These are phyloP conservation scores for Prinsepia uniflora DNA, from an alignment of 306 rosid genomes.

Conservation along the genomic window DNA sequence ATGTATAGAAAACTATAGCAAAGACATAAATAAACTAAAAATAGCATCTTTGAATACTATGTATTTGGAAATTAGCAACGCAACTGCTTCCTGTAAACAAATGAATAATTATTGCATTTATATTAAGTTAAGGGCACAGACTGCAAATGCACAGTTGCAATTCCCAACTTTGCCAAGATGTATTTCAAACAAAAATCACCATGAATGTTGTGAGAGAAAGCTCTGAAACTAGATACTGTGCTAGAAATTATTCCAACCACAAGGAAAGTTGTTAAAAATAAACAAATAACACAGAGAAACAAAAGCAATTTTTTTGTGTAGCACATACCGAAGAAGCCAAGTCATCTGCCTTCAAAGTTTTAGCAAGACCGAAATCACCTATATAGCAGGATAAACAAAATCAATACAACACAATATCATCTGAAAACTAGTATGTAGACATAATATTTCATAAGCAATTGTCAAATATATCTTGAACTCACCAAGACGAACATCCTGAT, in stretches of 20 bases:
- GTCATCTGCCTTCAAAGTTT: conserved; percentile 93
- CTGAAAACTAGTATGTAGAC: background rate
- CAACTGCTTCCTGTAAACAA: too few species aligned
- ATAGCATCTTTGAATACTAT: too few species aligned
- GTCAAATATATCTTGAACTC: conserved; percentile 29
- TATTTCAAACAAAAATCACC: too few species aligned
- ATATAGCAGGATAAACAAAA: conserved; percentile 24
- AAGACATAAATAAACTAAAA: too few species aligned
- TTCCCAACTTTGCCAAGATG: too few species aligned
- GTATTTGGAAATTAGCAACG: too few species aligned
- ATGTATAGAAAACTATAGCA: background rate
- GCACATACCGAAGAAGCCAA: conserved; percentile 94
- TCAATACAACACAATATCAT: conserved; percentile 22
- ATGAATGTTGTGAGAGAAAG: too few species aligned
- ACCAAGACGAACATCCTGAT: conserved; percentile 97
- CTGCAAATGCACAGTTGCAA: too few species aligned
- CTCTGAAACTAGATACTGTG: background rate
- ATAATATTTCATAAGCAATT: background rate
- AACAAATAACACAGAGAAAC: conserved; percentile 2
- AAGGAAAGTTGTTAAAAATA: background rate
- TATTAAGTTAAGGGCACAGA: too few species aligned
- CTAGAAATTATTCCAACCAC: background rate
- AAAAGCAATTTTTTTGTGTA: conserved; percentile 18
- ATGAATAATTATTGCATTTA: too few species aligned
- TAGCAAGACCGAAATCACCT: conserved; percentile 99